A percentile compares a stretch with the other conserved stretches of the same genome.
Evolutionary conservation across 306 rosid species (phyloP).

Genomic region (Dalbergia cultrata): DNA sequence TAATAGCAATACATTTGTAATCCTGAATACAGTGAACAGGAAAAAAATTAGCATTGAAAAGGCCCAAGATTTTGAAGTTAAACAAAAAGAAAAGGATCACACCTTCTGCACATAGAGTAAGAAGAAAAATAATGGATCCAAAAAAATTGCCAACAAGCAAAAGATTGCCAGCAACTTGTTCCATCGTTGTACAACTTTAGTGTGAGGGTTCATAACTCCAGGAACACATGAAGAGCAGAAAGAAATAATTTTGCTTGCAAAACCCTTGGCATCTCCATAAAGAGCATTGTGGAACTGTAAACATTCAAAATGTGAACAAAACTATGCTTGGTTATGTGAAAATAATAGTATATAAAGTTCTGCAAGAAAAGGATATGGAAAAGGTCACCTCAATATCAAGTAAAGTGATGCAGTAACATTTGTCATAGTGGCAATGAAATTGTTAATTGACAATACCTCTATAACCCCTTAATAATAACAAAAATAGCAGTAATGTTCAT

Average conservation of each 20-base stretch:
- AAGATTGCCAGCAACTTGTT: constrained; percentile 65
- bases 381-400: constrained; percentile 28
- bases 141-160: constrained; percentile 66
- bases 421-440: background rate
- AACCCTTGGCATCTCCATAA: constrained; percentile 14
- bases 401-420: background rate
- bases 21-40: constrained; percentile 48
- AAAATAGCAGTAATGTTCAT: too few relatives aligned
- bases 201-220: constrained; percentile 75
- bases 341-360: background rate
- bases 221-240: constrained; percentile 58
- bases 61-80: background rate
- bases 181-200: constrained; percentile 69
- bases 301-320: constrained; percentile 23
- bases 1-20: constrained; percentile 57
- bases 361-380: background rate
- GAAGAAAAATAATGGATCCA: constrained; percentile 80
- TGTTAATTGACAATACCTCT: background rate
- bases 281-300: constrained; percentile 45
- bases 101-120: constrained; percentile 56
- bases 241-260: constrained; percentile 31
- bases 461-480: background rate
- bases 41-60: constrained; percentile 12
- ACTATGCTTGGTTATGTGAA: background rate
- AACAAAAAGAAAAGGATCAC: constrained; percentile 25